These are phyloP conservation scores for Geranomyces michiganensis DNA, from an alignment of 192 early-diverging fungal genomes.

Conservation along the genomic window DNA sequence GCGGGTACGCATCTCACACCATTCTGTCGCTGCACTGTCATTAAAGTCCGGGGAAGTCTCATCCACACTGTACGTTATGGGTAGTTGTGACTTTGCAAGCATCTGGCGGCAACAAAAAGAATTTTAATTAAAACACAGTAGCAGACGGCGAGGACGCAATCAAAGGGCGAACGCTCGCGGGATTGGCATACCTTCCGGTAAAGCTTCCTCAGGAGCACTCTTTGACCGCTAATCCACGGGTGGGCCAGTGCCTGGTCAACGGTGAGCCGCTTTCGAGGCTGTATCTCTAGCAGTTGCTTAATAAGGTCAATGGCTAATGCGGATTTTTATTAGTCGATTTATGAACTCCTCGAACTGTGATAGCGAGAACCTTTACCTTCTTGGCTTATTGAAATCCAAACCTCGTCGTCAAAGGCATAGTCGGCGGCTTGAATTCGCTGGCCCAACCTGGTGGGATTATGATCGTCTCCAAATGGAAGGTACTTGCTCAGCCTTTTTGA, in stretches of 20 bases:
- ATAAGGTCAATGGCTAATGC: conserved; percentile 41
- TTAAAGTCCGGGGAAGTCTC: too few relatives aligned
- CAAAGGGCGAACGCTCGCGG: too few relatives aligned
- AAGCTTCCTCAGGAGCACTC: conserved; percentile 23
- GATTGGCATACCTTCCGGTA: conserved; percentile 13
- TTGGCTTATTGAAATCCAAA: conserved; percentile 14
- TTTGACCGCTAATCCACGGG: conserved; percentile 53
- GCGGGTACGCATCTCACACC: too few relatives aligned
- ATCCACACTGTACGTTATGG: too few relatives aligned
- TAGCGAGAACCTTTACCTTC: too few relatives aligned
- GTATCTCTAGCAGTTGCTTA: conserved; percentile 49
- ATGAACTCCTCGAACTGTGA: too few relatives aligned
- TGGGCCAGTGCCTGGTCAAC: conserved; percentile 57
- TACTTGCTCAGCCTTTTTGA: conserved; percentile 20
- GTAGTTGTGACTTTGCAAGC: too few relatives aligned
- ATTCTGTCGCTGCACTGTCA: too few relatives aligned
- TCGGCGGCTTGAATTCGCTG: conserved; percentile 1
- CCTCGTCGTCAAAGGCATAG: neutral
- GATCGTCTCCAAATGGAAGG: conserved; percentile 29
- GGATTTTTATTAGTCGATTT: neutral
- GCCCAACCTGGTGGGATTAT: neutral
- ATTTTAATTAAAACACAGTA: too few relatives aligned
- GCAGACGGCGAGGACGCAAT: too few relatives aligned
- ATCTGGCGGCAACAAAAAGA: too few relatives aligned
- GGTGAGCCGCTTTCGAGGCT: conserved; percentile 51